Evolutionary conservation across 2,329 filamentous ascomycete species (phyloP).

Genomic region (Ophiostoma tasmaniense): DNA sequence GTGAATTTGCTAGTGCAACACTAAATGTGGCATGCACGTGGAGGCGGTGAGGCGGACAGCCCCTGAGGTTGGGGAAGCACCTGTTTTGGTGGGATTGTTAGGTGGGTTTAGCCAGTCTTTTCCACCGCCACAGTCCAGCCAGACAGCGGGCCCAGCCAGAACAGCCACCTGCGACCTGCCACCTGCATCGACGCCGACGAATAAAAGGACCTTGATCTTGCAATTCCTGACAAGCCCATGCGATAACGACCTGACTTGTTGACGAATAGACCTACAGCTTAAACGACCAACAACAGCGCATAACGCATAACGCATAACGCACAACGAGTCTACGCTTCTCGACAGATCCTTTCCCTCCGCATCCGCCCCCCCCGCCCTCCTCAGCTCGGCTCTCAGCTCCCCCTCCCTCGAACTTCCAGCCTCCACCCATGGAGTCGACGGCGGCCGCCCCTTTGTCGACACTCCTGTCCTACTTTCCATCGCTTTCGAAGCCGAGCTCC

Average conservation of each 20-base stretch:
- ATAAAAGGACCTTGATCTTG: background rate
- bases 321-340: background rate
- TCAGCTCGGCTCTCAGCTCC: background rate
- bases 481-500: conserved; percentile 1
- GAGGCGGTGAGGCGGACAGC: background rate
- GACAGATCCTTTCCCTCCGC: background rate
- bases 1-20: background rate
- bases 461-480: conserved; percentile 4
- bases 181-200: conserved; percentile 1
- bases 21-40: background rate
- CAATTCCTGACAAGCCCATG: background rate
- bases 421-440: background rate
- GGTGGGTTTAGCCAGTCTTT: background rate
- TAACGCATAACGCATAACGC: background rate
- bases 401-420: background rate
- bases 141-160: background rate
- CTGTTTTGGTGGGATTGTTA: background rate
- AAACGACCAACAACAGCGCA: background rate
- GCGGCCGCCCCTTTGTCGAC: background rate
- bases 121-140: background rate
- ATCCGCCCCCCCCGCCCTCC: background rate
- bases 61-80: background rate
- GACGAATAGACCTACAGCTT: background rate
- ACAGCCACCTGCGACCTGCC: background rate
- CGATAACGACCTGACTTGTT: background rate